Evolutionary conservation across 73 alveolate genomes (phyloP).

Genomic region (Symbiodinium pilosum): DNA sequence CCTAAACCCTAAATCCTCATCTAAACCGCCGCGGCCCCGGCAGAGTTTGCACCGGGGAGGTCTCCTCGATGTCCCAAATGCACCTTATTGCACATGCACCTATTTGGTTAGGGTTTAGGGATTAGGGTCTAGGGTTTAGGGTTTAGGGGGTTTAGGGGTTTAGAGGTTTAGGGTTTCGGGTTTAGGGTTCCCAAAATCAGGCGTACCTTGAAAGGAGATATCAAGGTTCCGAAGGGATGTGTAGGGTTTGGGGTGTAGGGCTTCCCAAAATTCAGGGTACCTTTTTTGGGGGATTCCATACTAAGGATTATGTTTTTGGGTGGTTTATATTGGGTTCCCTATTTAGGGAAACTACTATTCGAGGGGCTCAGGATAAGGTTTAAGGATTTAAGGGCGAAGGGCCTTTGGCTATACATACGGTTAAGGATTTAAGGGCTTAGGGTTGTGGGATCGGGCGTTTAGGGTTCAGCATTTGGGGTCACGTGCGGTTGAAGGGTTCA

Average conservation of each 20-base stretch:
- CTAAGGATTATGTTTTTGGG: not conserved
- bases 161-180: not conserved
- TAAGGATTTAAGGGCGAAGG: not conserved
- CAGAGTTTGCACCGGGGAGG: constrained; percentile 47
- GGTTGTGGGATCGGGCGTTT: no score
- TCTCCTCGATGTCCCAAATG: constrained; percentile 62
- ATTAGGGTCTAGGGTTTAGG: not conserved
- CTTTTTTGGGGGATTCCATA: not conserved
- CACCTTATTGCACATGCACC: constrained; percentile 58
- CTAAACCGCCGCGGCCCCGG: not conserved
- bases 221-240: not conserved
- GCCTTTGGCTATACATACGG: not conserved
- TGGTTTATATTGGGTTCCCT: not conserved
- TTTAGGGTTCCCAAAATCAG: not conserved
- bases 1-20: not conserved
- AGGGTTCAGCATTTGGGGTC: no score
- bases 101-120: not conserved
- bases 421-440: no score
- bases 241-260: constrained; percentile 6
- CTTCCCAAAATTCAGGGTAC: no score
- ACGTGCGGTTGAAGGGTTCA: no score
- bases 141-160: not conserved
- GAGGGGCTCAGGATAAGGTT: not conserved
- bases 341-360: not conserved
- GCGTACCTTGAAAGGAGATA: not conserved